Evolutionary conservation across 1,139 yeast species (phyloP).

Genomic region (Yamadazyma oceani): DNA sequence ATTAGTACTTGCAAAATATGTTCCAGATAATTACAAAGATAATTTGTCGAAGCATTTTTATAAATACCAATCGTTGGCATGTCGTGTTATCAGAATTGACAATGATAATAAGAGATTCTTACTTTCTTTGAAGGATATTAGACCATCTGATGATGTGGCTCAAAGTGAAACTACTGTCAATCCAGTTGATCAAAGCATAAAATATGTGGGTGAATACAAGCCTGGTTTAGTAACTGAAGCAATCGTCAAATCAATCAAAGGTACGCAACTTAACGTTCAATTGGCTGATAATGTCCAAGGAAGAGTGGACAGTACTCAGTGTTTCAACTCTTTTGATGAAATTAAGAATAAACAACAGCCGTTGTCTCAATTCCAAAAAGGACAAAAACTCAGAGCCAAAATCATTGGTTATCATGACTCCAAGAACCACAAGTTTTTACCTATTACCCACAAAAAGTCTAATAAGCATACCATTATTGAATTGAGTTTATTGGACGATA

Average conservation of each 20-base stretch:
- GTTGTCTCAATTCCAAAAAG: conserved; percentile 57
- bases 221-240: conserved; percentile 68
- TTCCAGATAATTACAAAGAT: conserved; percentile 54
- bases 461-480: conserved; percentile 63
- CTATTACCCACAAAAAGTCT: conserved; percentile 59
- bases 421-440: conserved; percentile 65
- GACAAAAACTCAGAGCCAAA: conserved; percentile 59
- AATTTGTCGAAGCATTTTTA: conserved; percentile 59
- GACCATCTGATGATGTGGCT: conserved; percentile 24
- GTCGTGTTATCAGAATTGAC: conserved; percentile 63
- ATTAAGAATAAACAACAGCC: conserved; percentile 64
- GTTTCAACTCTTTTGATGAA: conserved; percentile 55
- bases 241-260: conserved; percentile 60
- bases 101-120: conserved; percentile 70
- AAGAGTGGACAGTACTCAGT: conserved; percentile 73
- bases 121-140: conserved; percentile 51
- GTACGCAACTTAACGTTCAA: conserved; percentile 72
- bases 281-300: conserved; percentile 82
- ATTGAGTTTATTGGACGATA: conserved; percentile 52
- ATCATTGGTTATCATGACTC: conserved; percentile 80
- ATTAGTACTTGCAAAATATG: conserved; percentile 74
- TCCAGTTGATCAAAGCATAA: conserved; percentile 60
- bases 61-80: conserved; percentile 66
- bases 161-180: conserved; percentile 36
- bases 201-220: conserved; percentile 48